Base-by-base conservation (phyloP, 164 flowering plant genomes). In the Litsea cubeba region DNA sequence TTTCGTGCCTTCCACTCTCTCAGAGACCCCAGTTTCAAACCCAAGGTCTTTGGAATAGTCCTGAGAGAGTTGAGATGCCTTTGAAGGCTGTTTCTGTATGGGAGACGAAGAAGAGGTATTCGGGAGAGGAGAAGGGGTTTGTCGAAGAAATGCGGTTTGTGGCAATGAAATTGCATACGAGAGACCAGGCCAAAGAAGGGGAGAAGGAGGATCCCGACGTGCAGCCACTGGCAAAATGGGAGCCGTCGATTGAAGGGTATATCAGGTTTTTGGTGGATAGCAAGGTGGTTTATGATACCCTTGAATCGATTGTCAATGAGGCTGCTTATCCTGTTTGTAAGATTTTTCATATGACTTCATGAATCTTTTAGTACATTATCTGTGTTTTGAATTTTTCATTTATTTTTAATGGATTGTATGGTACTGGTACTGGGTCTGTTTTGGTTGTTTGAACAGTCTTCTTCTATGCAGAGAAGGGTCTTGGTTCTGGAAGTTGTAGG, bases 101-200 rank as follows among this genome's bases (percentile, higher is more conserved):
- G 15, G 84, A 89, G 17, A 79, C 84, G 49, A 84, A 82, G 80
- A 88, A 86, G 82, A 69, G 89, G 75, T 88, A 90, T 71, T 91
- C 93, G 0, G 93, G 91, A 1, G 97, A 90, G 82, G 82, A 87
- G 28, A 90, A 89, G 79, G 98, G 97, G 76, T 95, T 95, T 79
- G 97, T 93, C 79, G 97, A 87, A 88, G 99, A 95, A 83, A 91
- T 93, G 98, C 84, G 94, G 77, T 89, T 88, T 73, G 97, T 93
- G 78, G 98, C 99, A 0, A 91, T 95, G 98, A 95, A 86, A 73
- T 74, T 95, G 86, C 99, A 95, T 76, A 95, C 97, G 0, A 93
- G 64, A 71, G 98, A 95, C 68, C 97, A 93, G 75, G 87, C 98
- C 0, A 95, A 76, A 76, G 98, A 93, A 71, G 99, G 99, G 5